Conservation (phyloP, 2,329 filamentous ascomycete species). For the Hirsutella thompsonii region DNA sequence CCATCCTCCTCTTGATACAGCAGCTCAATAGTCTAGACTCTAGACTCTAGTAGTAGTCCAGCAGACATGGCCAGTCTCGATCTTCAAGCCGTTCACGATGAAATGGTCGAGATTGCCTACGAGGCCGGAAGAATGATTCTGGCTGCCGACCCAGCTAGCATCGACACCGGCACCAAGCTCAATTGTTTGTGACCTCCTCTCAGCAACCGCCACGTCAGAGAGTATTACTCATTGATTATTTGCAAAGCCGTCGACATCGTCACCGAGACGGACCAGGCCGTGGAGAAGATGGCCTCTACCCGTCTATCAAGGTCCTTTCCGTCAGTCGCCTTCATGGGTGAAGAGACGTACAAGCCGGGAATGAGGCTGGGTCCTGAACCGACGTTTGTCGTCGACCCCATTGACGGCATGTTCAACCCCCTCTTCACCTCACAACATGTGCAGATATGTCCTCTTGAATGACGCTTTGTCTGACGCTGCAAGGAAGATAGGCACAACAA, state of each 20-base stretch:
- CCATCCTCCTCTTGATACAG: no score
- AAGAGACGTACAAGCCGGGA: constrained; percentile 64
- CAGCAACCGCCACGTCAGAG: neutral
- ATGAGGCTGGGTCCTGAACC: constrained; percentile 48
- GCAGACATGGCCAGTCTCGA: constrained; percentile 39
- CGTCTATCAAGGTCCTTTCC: constrained; percentile 41
- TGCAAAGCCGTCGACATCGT: constrained; percentile 58
- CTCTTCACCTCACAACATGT: no score
- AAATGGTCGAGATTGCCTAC: constrained; percentile 44
- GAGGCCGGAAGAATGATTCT: constrained; percentile 54
- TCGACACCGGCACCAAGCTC: constrained; percentile 47
- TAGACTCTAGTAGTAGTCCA: no score
- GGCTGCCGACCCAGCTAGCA: constrained; percentile 43
- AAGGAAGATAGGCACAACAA: constrained; percentile 56
- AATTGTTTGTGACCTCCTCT: constrained; percentile 35
- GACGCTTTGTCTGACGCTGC: no score
- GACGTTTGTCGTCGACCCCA: constrained; percentile 72
- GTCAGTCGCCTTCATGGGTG: constrained; percentile 52
- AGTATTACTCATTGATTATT: no score
- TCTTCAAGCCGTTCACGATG: constrained; percentile 48
- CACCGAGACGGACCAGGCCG: constrained; percentile 53
- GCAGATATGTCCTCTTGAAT: no score
- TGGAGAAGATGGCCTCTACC: constrained; percentile 47
- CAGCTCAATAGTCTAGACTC: no score
- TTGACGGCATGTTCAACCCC: constrained; percentile 42